Conservation (phyloP, 139 green algal species). For the Auxenochlorella pyrenoidosa region DNA sequence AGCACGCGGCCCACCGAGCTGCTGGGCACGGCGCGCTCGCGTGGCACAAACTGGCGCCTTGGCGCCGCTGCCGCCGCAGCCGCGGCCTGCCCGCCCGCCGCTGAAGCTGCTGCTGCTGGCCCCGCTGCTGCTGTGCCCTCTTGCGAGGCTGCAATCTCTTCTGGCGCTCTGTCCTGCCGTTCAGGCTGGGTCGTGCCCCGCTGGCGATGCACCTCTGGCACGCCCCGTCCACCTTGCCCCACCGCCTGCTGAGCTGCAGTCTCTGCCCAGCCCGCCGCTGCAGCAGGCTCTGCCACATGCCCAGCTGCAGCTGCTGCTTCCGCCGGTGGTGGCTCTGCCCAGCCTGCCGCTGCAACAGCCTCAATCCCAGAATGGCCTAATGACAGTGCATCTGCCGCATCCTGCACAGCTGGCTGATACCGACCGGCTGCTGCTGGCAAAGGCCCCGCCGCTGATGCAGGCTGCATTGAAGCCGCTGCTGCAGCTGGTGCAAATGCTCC, state of each 20-base stretch:
- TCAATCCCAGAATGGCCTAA: background rate
- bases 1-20: constrained; percentile 74
- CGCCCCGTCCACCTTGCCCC: background rate
- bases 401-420: background rate
- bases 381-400: background rate
- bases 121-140: constrained; percentile 14
- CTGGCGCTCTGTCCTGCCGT: background rate
- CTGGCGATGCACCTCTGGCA: constrained; percentile 24
- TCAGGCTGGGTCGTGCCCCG: background rate
- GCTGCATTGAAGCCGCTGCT: constrained; percentile 18
- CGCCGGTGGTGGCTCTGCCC: background rate
- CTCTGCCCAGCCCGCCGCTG: background rate
- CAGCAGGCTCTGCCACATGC: no score
- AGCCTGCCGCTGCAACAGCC: background rate
- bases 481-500: constrained; percentile 34
- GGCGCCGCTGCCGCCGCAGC: background rate
- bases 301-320: no score
- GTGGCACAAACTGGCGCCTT: constrained; percentile 41
- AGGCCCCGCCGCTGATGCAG: constrained; percentile 32
- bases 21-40: constrained; percentile 77
- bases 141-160: background rate
- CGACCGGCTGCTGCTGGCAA: background rate
- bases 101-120: background rate
- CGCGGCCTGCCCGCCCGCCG: background rate
- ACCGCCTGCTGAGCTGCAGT: background rate